phyloP scores from a whole-genome alignment of 768 basidiomycete species.

The Boletus barrowsii region DNA sequence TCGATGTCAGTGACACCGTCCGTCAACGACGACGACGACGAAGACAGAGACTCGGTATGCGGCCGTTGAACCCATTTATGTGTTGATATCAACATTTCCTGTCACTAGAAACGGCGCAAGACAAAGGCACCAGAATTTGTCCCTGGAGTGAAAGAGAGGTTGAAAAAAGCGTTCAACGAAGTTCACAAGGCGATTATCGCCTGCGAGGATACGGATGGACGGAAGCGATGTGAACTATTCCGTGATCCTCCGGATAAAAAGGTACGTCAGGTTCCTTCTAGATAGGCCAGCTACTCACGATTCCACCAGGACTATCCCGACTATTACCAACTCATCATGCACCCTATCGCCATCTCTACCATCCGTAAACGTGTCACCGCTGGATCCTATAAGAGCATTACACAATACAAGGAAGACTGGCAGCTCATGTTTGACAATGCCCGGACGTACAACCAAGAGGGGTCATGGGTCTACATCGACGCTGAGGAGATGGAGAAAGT shows the following conservation, averaged over 20 bases:
- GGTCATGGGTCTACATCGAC: constrained; percentile 91
- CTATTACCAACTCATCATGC: constrained; percentile 85
- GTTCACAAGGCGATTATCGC: constrained; percentile 70
- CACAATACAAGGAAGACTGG: constrained; percentile 75
- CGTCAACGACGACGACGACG: constrained; percentile 69
- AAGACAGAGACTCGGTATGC: constrained; percentile 69
- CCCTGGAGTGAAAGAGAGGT: constrained; percentile 60
- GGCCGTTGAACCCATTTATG: not conserved
- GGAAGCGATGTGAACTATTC: constrained; percentile 85
- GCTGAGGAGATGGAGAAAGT: constrained; percentile 93
- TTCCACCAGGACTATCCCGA: constrained; percentile 77
- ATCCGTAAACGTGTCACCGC: constrained; percentile 75
- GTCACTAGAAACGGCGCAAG: constrained; percentile 79
- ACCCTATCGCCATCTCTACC: constrained; percentile 84
- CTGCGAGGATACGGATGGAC: constrained; percentile 68
- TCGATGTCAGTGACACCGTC: constrained; percentile 78
- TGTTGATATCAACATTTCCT: not conserved
- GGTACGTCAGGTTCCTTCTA: constrained; percentile 38
- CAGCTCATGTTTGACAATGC: constrained; percentile 93
- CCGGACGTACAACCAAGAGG: constrained; percentile 89
- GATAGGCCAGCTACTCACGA: constrained; percentile 10
- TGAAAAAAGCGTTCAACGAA: constrained; percentile 82
- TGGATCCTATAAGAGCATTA: constrained; percentile 70
- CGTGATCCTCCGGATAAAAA: constrained; percentile 79
- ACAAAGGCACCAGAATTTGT: constrained; percentile 59